Evolutionary conservation across 768 basidiomycete species (phyloP).

Genomic region (Gymnopilus dilepis): DNA sequence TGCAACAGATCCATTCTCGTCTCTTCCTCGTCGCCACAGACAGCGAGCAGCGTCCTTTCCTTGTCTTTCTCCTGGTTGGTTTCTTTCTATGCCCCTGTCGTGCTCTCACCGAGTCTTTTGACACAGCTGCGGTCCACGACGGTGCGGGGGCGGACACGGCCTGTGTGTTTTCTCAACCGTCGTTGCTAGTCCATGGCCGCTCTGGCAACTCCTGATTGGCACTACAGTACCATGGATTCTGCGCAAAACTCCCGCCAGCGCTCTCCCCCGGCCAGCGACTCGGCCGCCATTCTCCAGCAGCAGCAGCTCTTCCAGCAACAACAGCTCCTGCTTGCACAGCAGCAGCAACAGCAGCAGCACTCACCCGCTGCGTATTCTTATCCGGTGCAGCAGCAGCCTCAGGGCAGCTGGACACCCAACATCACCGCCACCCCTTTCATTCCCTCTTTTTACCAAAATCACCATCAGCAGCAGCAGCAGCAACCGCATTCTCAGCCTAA

Average conservation of each 20-base stretch:
- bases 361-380: slow-evolving; percentile 53
- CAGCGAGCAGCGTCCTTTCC: neutral
- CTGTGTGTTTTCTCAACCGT: neutral
- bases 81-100: neutral
- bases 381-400: slow-evolving; percentile 73
- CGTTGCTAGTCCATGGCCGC: slow-evolving; percentile 70
- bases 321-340: slow-evolving; percentile 28
- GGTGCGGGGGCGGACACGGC: neutral
- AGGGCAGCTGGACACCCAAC: slow-evolving; percentile 72
- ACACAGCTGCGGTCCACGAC: neutral
- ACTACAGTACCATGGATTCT: slow-evolving; percentile 65
- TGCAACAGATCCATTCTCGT: slow-evolving; percentile 13
- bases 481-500: slow-evolving; percentile 53
- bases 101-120: neutral
- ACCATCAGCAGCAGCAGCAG: slow-evolving; percentile 63
- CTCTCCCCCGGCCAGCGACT: slow-evolving; percentile 64
- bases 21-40: slow-evolving; percentile 4
- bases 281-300: slow-evolving; percentile 31
- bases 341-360: slow-evolving; percentile 30
- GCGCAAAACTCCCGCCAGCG: slow-evolving; percentile 52
- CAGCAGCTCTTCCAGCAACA: slow-evolving; percentile 26
- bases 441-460: slow-evolving; percentile 78
- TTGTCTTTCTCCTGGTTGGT: neutral
- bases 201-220: slow-evolving; percentile 81
- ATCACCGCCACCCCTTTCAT: slow-evolving; percentile 75